Conservation (phyloP, 805 yeast genomes). For the Sugiyamaella americana region DNA sequence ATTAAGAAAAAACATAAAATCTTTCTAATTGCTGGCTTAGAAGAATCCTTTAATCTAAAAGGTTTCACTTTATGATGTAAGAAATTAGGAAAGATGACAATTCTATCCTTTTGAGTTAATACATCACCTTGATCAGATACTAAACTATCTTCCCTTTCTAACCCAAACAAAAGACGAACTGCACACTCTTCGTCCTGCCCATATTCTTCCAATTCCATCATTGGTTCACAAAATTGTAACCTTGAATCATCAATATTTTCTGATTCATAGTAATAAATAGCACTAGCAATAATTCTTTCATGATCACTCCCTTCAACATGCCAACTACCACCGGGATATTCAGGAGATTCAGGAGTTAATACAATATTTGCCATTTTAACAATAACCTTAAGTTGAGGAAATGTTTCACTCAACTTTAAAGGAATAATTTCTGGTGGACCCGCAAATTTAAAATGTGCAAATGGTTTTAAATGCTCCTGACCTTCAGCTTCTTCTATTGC, state of each 20-base stretch:
- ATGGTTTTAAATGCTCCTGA: neutral
- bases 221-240: conserved; percentile 28
- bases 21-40: conserved; percentile 36
- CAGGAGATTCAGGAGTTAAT: conserved; percentile 38
- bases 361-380: conserved; percentile 39
- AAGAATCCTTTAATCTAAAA: conserved; percentile 34
- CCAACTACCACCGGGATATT: conserved; percentile 39
- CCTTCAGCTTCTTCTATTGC: conserved; percentile 2
- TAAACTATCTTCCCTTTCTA: conserved; percentile 31
- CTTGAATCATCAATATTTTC: conserved; percentile 36
- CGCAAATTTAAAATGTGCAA: neutral
- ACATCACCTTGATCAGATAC: conserved; percentile 28
- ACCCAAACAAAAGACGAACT: conserved; percentile 29
- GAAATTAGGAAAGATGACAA: conserved; percentile 37
- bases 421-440: neutral
- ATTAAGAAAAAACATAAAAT: conserved; percentile 36
- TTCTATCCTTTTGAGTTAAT: conserved; percentile 26
- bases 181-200: conserved; percentile 33
- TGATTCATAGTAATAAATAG: conserved; percentile 37
- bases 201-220: conserved; percentile 20
- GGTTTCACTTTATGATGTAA: conserved; percentile 39
- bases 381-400: conserved; percentile 32
- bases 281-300: conserved; percentile 40
- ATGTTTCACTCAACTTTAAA: neutral
- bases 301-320: conserved; percentile 40